Base-by-base conservation (phyloP, 2,329 filamentous ascomycete genomes). In the Talaromyces sp. region DNA sequence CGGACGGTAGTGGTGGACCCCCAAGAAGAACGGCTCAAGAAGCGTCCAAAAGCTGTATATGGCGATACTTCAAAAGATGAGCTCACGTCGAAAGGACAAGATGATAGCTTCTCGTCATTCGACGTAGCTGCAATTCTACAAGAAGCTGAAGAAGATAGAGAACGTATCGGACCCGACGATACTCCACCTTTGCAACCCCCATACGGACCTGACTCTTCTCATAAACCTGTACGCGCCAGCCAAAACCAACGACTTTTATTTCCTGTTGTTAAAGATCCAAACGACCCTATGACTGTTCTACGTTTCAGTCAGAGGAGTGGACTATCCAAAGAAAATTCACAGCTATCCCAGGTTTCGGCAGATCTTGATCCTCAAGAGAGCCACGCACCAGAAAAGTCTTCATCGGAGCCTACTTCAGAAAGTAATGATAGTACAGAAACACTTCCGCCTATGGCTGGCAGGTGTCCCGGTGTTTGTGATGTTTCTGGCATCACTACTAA, bases 201-300 rank as follows among this genome's bases (percentile, higher is more conserved):
- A 22, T 63, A 69, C 33, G 68, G 67, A 54, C 63, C 64, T 9
- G 69, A 70, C 39, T 74, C 72, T 35, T 73, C 72, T 3, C 72
- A 74, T 69, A 69, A 70, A 56, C 71, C 72, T 58, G 54, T 69
- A 60, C 68, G 72, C 63, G 54, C 67, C 25, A 70, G 75, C 65
- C 68, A 78, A 69, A 74, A 78, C 68, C 72, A 82, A 67, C 83
- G 81, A 25, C 79, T 92, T 31, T 84, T 83, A 33, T 96, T 92
- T 71, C 85, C 89, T 1, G 85, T 93, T 13, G 90, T 94, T 25
- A 96, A 96, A 77, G 87, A 94, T 69, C 85, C 89, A 0, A 84
- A 87, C 69, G 87, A 91, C 70, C 84, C 86, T 5, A 83, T 82
- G 66, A 90, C 89, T 0, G 80, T 83, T 33, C 70, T 87, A 54